Evolutionary conservation across 2,329 filamentous ascomycete genomes (phyloP).

Genomic region (Didymella pinodella): DNA sequence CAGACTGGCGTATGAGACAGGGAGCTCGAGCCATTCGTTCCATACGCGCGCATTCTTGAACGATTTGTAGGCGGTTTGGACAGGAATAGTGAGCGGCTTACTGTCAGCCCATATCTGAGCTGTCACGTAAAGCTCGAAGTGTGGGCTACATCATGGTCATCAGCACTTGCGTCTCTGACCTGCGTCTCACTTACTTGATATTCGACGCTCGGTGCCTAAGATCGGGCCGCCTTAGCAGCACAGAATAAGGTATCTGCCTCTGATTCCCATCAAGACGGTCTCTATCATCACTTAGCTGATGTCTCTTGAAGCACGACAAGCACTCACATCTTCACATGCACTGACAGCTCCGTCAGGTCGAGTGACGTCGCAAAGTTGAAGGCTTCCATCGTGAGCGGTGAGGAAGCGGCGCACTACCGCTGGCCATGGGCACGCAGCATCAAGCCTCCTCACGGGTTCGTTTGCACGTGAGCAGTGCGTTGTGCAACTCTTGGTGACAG

Average conservation of each 20-base stretch:
- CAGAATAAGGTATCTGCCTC: constrained; percentile 76
- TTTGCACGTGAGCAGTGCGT: not conserved
- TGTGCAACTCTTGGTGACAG: not conserved
- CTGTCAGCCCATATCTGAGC: constrained; percentile 95
- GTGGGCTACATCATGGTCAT: constrained; percentile 60
- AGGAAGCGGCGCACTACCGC: constrained; percentile 31
- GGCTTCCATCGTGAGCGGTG: constrained; percentile 74
- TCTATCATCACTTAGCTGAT: constrained; percentile 55
- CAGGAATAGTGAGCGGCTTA: constrained; percentile 88
- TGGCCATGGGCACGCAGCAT: constrained; percentile 34
- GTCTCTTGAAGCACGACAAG: not conserved
- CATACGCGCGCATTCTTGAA: constrained; percentile 80
- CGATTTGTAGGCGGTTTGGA: constrained; percentile 91
- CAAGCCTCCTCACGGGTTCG: not conserved
- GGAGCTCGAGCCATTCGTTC: constrained; percentile 96
- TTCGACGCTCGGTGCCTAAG: constrained; percentile 89
- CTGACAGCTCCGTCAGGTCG: constrained; percentile 73
- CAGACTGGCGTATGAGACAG: constrained; percentile 82
- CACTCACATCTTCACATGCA: constrained; percentile 69
- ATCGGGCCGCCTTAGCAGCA: constrained; percentile 78
- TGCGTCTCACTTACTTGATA: constrained; percentile 63
- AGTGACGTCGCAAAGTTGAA: constrained; percentile 95
- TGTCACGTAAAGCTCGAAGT: constrained; percentile 92
- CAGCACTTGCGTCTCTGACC: constrained; percentile 2
- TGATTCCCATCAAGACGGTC: constrained; percentile 81